phyloP scores from a whole-genome alignment of 139 green algal genomes.

The Eudorina sp. region DNA sequence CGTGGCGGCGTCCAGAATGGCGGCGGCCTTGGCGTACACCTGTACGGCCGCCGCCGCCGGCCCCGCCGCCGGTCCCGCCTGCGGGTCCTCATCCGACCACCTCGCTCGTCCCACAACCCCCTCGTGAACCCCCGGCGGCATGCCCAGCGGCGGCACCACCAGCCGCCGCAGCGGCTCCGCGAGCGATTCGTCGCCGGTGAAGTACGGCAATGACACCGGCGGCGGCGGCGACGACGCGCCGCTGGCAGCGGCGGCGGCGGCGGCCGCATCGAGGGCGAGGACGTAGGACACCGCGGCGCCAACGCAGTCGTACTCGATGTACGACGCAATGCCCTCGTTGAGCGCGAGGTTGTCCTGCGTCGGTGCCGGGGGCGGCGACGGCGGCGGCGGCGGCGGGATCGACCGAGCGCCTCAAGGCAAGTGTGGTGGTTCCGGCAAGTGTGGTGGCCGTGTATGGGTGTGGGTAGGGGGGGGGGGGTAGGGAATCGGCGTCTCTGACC shows the following conservation, averaged over 20 bases:
- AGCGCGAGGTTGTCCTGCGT: constrained; percentile 18
- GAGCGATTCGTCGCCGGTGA: too few relatives aligned
- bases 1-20: constrained; percentile 1
- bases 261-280: background rate
- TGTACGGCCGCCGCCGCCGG: background rate
- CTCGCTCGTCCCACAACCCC: background rate
- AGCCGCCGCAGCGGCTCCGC: constrained; percentile 16
- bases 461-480: too few relatives aligned
- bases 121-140: background rate
- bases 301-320: constrained; percentile 39
- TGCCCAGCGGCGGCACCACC: constrained; percentile 7
- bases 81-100: constrained; percentile 20
- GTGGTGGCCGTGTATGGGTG: too few relatives aligned
- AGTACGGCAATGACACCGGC: background rate
- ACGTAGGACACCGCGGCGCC: constrained; percentile 14
- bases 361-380: too few relatives aligned
- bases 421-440: too few relatives aligned
- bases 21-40: constrained; percentile 15
- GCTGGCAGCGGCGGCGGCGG: background rate
- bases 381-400: too few relatives aligned
- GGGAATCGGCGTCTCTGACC: too few relatives aligned
- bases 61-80: background rate
- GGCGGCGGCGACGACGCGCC: background rate
- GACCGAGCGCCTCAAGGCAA: too few relatives aligned
- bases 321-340: constrained; percentile 34